Evolutionary conservation across 345 rosid genomes (phyloP), one percentile per base, ranked within the genome.

Genomic region (Heritiera fomes): DNA sequence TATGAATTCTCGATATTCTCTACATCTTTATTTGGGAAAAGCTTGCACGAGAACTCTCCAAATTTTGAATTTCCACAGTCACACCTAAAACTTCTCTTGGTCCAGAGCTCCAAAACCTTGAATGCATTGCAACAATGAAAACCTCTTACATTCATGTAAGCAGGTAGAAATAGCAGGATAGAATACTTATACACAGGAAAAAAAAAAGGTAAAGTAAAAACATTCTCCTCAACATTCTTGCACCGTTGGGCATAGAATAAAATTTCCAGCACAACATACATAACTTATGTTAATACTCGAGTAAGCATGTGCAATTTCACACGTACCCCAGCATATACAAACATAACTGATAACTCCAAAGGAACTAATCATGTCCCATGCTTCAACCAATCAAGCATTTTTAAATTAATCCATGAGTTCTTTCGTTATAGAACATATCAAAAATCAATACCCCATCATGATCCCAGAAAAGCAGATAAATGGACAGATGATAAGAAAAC

Each of bases 21-120:
- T 10, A 81, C 75, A 79, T 93, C 98, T 81, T 96, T 96, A 69
- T 87, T 86, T 6, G 93, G 86, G 45, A 78, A 87, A 84, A 96
- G 92, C 88, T 94, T 96, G 91, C 99, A 96, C 10, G 87, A 84
- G 60, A 84, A 84, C 83, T 90, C 84, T 82, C 95, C 94, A 75
- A 92, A 94, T 80, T 88, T 96, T 23, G 99, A 92, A 84, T 96
- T 94, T 82, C 98, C 99, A 85, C 98, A 94, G 61, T 96, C 99
- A 76, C 98, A 96, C 71, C 87, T 86, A 60, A 96, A 91, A 76
- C 89, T 91, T 79, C 99, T 92, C 86, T 94, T 94, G 83, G 98
- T 96, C 99, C 98, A 96, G 8, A 96, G 91, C 88, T 96, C 99
- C 85, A 96, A 86, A 71, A 69, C 76, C 76, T 72, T 76, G 30